Percentiles rank a stretch among this genome's conserved stretches.
Evolutionary conservation across 2,329 filamentous ascomycete species (phyloP).

Genomic region (Keithomyces neogunnii): DNA sequence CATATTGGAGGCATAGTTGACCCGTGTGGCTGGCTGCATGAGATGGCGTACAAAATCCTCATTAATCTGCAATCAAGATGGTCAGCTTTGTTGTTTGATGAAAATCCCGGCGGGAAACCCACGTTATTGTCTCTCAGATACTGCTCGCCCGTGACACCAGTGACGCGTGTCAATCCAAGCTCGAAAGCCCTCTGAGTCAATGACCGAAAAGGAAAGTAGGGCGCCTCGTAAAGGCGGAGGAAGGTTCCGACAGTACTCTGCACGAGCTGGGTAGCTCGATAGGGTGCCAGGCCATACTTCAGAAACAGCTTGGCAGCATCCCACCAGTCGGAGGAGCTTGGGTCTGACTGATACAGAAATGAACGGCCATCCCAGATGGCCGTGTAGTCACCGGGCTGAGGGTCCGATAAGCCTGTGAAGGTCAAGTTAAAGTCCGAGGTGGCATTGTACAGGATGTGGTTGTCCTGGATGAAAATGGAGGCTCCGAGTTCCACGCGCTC

Average conservation of each 20-base stretch:
- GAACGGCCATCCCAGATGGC: slow-evolving; percentile 77
- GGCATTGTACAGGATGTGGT: slow-evolving; percentile 72
- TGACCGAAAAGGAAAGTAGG: slow-evolving; percentile 76
- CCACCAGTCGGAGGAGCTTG: slow-evolving; percentile 63
- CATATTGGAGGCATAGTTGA: slow-evolving; percentile 91
- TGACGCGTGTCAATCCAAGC: slow-evolving; percentile 57
- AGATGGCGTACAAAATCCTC: slow-evolving; percentile 67
- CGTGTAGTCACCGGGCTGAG: slow-evolving; percentile 46
- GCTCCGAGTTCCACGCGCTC: slow-evolving; percentile 79
- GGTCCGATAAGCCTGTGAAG: slow-evolving; percentile 34
- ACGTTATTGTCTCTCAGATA: slow-evolving; percentile 56
- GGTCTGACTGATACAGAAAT: slow-evolving; percentile 61
- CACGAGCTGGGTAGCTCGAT: slow-evolving; percentile 65
- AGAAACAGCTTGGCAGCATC: slow-evolving; percentile 70
- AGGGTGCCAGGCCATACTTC: slow-evolving; percentile 75
- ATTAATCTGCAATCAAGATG: slow-evolving; percentile 38
- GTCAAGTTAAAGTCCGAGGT: slow-evolving; percentile 62
- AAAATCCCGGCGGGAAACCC: background rate
- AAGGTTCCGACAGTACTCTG: slow-evolving; percentile 64
- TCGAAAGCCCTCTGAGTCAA: slow-evolving; percentile 60
- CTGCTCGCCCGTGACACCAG: slow-evolving; percentile 63
- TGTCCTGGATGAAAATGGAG: slow-evolving; percentile 82
- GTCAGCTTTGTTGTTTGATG: slow-evolving; percentile 1
- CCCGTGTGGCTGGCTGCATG: slow-evolving; percentile 81
- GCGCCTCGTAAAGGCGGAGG: slow-evolving; percentile 68